Base-by-base conservation (phyloP, 2,329 filamentous ascomycete species). In the Ascochyta lentis region DNA sequence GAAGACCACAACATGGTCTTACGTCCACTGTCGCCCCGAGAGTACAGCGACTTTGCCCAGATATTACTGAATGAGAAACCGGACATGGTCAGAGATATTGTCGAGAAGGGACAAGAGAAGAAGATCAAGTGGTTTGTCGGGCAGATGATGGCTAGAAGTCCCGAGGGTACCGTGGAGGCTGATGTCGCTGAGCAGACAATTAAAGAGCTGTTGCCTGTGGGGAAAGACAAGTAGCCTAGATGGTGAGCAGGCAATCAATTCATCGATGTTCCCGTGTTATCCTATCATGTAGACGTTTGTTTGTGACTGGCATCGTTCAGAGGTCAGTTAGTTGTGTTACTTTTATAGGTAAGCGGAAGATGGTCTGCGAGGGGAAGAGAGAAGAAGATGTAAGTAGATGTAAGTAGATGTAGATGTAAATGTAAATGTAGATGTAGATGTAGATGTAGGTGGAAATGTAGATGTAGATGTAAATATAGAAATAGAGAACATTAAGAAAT, bases 101-200 rank as follows among this genome's bases (percentile, higher is more conserved):
- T 81, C 38, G 77, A 80, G 42, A 86, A 84, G 66, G 82, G 83
- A 0, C 85, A 88, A 61, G 77, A 79, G 27, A 85, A 86, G n/a
- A 90, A 90, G 72, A 71, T 88, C 6, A 86, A 85, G 65, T 90
- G 84, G 78, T 83, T 90, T 63, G 82, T 90, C 13, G 88, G 88
- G 10, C 84, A 88, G 71, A 88, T 90, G 84, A 86, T 89, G 75
- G 79, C 84, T 40, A 75, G 77, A 57, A 85, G 84, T 26, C 79
- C 82, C 26, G 84, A 85, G 56, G 86, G 86, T 0, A 83, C 83
- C 1, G 82, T 89, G 6, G 85, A 89, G 71, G 83, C 87, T 4
- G 78, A 79, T 53, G 81, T 80, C 65, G 87, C 86, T 9, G 83
- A 84, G 69, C 74, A 77, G 54, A 77, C 84, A 10, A 70, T 89